These are phyloP conservation scores for Fusarium coicis DNA, from an alignment of 2,329 filamentous ascomycete genomes.

Conservation along the genomic window DNA sequence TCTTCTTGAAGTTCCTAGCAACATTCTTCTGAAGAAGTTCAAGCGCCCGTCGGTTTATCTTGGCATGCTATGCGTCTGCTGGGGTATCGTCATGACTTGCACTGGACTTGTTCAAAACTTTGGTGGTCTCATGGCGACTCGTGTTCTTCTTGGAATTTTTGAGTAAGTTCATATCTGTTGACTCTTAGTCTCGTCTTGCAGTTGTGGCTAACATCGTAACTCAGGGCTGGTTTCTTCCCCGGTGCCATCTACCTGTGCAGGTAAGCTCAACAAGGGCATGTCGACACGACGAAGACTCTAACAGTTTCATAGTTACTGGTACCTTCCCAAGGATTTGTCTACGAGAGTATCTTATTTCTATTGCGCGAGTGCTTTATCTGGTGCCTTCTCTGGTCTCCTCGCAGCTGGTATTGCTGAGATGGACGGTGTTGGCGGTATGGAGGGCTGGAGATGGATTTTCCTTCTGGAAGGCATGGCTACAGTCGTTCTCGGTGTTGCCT, in stretches of 20 bases:
- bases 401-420: constrained; percentile 75
- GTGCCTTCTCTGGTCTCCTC: constrained; percentile 76
- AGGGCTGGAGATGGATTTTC: constrained; percentile 46
- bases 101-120: constrained; percentile 71
- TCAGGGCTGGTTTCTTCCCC: constrained; percentile 72
- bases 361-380: constrained; percentile 78
- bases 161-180: constrained; percentile 53
- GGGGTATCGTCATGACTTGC: constrained; percentile 73
- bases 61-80: constrained; percentile 50
- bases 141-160: constrained; percentile 73
- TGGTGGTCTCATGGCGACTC: constrained; percentile 68
- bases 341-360: constrained; percentile 78
- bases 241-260: constrained; percentile 78
- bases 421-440: constrained; percentile 65
- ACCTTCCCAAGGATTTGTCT: constrained; percentile 66
- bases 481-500: constrained; percentile 49
- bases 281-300: neutral
- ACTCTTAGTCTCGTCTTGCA: too few species aligned
- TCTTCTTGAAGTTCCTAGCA: constrained; percentile 41
- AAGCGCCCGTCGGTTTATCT: constrained; percentile 41
- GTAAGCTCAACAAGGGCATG: neutral
- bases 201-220: too few species aligned
- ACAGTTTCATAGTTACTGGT: constrained; percentile 69
- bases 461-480: constrained; percentile 47
- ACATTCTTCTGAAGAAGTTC: constrained; percentile 43